phyloP scores from a whole-genome alignment of 176 grass and related monocot genomes.

The Melocanna baccifera region DNA sequence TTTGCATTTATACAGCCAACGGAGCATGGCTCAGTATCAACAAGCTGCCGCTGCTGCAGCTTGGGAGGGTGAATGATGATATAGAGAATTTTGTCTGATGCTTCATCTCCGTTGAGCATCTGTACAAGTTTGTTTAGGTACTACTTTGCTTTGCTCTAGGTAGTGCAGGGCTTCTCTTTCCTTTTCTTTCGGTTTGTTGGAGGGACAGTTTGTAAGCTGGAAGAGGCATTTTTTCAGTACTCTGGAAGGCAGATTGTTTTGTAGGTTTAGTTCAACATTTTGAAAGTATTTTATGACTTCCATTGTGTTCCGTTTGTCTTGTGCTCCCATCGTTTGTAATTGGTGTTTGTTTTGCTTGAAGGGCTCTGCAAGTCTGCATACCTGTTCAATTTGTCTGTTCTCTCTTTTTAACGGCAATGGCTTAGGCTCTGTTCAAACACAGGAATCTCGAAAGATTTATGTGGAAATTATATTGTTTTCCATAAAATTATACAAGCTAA shows the following conservation, averaged over 20 bases:
- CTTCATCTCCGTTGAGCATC: conserved; percentile 32
- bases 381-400: background rate
- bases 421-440: no score
- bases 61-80: conserved; percentile 8
- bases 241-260: conserved; percentile 52
- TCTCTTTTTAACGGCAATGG: background rate
- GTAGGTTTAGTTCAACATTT: conserved; percentile 37
- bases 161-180: conserved; percentile 35
- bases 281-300: conserved; percentile 26
- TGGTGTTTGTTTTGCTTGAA: conserved; percentile 2
- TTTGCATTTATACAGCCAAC: conserved; percentile 58
- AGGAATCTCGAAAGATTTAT: no score
- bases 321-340: conserved; percentile 15
- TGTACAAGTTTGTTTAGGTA: conserved; percentile 49
- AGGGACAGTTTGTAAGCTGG: conserved; percentile 41
- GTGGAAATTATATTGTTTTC: no score
- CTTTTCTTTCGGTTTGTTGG: conserved; percentile 11
- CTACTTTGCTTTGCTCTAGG: conserved; percentile 39
- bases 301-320: background rate
- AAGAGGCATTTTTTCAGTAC: conserved; percentile 57
- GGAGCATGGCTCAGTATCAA: conserved; percentile 14
- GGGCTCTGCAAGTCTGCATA: background rate
- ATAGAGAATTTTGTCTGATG: conserved; percentile 30
- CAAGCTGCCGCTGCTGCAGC: background rate
- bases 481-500: no score